phyloP scores from a whole-genome alignment of 495 filamentous ascomycete species.

The Hypoxylon fuscum region DNA sequence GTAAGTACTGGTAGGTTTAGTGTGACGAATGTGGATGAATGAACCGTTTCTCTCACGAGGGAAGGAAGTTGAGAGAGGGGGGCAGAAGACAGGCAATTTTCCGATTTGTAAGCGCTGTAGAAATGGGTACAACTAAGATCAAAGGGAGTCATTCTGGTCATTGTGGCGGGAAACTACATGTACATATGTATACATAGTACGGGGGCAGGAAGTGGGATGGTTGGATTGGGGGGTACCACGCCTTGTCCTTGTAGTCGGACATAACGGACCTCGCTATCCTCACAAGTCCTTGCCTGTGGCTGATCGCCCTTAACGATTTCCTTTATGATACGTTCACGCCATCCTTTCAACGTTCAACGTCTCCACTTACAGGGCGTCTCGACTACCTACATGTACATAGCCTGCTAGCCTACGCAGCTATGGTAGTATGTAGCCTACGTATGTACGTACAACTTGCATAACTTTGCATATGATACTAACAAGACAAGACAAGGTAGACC shows the following conservation, averaged over 20 bases:
- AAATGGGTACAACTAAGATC: slow-evolving; percentile 2
- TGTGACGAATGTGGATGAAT: slow-evolving; percentile 19
- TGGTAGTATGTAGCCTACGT: background rate
- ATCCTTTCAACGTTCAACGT: background rate
- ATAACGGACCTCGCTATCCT: slow-evolving; percentile 35
- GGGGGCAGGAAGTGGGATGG: background rate
- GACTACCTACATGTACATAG: background rate
- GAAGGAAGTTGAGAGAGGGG: slow-evolving; percentile 43
- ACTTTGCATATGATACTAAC: slow-evolving; percentile 7
- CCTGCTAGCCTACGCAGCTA: background rate
- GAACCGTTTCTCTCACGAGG: slow-evolving; percentile 33
- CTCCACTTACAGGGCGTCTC: too few relatives aligned
- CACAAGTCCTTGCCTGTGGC: slow-evolving; percentile 30
- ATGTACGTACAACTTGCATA: too few relatives aligned
- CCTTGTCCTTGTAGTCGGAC: slow-evolving; percentile 37
- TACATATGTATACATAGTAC: too few relatives aligned
- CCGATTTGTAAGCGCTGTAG: slow-evolving; percentile 43
- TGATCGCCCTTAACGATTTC: slow-evolving; percentile 20
- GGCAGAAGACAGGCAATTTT: slow-evolving; percentile 40
- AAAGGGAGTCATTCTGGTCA: slow-evolving; percentile 29
- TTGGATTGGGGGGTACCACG: slow-evolving; percentile 29
- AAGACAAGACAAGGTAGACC: slow-evolving; percentile 18
- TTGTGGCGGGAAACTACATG: too few relatives aligned
- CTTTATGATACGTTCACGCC: slow-evolving; percentile 37
- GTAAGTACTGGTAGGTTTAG: background rate